phyloP scores from a whole-genome alignment of 176 grass and related monocot genomes.

The maize (Zea mays) region Zm-B73-REFERENCE-NAM-5.0 NC_050105.1:133461501-133462000 shows the following conservation, averaged over 20 bases:
- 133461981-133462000: conserved; percentile 27
- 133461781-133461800: neutral
- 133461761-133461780: neutral
- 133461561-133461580: too few species aligned
- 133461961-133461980: conserved; percentile 40
- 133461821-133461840: neutral
- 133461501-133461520: neutral
- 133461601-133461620: too few species aligned
- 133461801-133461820: conserved; percentile 13
- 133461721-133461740: too few species aligned
- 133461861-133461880: too few species aligned
- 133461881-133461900: neutral
- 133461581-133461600: too few species aligned
- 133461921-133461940: neutral
- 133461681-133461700: neutral
- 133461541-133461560: too few species aligned
- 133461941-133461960: conserved; percentile 16
- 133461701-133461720: too few species aligned
- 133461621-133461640: neutral
- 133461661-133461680: neutral
- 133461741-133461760: too few species aligned
- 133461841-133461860: conserved; percentile 18
- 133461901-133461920: conserved; percentile 8
- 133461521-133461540: neutral
- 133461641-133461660: neutral